Evolutionary conservation across 2,329 filamentous ascomycete genomes (phyloP).

Genomic region (Aspergillus ruber): DNA sequence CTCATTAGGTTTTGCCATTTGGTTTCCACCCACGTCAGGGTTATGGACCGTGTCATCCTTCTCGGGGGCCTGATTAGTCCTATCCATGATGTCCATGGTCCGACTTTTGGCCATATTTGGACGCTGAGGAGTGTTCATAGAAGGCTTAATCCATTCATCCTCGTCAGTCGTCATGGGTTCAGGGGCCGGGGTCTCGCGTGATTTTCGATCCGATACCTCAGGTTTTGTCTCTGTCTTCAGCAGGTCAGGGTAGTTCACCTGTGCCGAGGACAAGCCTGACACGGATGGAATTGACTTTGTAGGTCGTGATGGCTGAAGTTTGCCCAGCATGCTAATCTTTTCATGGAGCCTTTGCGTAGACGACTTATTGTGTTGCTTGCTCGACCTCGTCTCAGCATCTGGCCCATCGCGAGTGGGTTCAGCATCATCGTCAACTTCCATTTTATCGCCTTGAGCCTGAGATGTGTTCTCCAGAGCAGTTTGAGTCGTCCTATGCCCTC

Average conservation of each 20-base stretch:
- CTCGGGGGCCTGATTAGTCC: constrained; percentile 10
- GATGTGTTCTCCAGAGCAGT: constrained; percentile 34
- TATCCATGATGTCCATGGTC: constrained; percentile 57
- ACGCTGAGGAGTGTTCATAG: constrained; percentile 37
- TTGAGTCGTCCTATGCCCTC: constrained; percentile 45
- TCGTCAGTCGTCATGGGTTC: constrained; percentile 36
- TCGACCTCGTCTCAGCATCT: constrained; percentile 44
- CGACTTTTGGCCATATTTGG: constrained; percentile 55
- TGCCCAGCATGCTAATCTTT: constrained; percentile 71
- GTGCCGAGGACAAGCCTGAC: constrained; percentile 19
- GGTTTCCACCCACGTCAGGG: constrained; percentile 9
- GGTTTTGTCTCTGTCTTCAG: constrained; percentile 24
- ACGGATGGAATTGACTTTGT: constrained; percentile 41
- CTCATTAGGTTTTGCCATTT: constrained; percentile 8
- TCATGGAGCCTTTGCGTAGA: constrained; percentile 93
- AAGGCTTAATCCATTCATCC: constrained; percentile 56
- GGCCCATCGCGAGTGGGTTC: constrained; percentile 45
- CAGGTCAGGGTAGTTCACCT: constrained; percentile 33
- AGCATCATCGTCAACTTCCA: constrained; percentile 51
- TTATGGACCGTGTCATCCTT: constrained; percentile 5
- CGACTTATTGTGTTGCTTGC: constrained; percentile 68
- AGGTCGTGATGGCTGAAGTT: constrained; percentile 44
- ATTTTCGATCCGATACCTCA: constrained; percentile 15
- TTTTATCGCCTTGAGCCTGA: constrained; percentile 39
- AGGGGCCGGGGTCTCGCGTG: constrained; percentile 13